Percentiles rank a stretch among this genome's conserved stretches.
phyloP scores from a whole-genome alignment of 1,284 basidiomycete species.

The Cryptococcus sp. region DNA sequence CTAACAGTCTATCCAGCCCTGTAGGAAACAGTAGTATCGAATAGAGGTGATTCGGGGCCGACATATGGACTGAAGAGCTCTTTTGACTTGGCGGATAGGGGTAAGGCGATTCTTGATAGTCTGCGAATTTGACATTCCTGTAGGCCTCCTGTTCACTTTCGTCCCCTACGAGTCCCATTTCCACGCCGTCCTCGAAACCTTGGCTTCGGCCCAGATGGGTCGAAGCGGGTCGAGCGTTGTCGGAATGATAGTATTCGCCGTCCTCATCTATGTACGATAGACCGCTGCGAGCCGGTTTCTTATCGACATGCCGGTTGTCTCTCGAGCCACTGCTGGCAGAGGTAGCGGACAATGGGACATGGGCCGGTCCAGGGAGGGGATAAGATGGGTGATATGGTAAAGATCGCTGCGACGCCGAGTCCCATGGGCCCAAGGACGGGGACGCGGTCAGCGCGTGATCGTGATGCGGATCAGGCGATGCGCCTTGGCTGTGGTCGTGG shows the following conservation, averaged over 20 bases:
- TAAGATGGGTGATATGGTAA: slow-evolving; percentile 10
- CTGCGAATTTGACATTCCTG: slow-evolving; percentile 20
- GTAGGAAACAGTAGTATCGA: slow-evolving; percentile 37
- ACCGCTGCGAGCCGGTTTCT: slow-evolving; percentile 32
- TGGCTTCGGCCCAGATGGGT: slow-evolving; percentile 1
- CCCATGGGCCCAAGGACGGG: slow-evolving; percentile 43
- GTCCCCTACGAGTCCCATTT: slow-evolving; percentile 24
- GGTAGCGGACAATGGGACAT: slow-evolving; percentile 3
- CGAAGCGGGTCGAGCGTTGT: slow-evolving; percentile 27
- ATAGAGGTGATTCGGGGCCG: slow-evolving; percentile 18
- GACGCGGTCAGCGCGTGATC: slow-evolving; percentile 9
- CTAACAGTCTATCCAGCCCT: slow-evolving; percentile 39
- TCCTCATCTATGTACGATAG: slow-evolving; percentile 44
- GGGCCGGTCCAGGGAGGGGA: slow-evolving; percentile 4
- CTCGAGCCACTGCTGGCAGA: slow-evolving; percentile 6
- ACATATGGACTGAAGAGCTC: slow-evolving; percentile 1
- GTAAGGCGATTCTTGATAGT: slow-evolving; percentile 32
- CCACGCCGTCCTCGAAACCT: slow-evolving; percentile 18
- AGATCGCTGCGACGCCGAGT: slow-evolving; percentile 41
- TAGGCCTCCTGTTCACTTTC: slow-evolving; percentile 8
- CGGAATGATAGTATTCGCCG: slow-evolving; percentile 34
- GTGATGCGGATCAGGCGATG: slow-evolving; percentile 2
- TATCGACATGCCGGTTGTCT: slow-evolving; percentile 13
- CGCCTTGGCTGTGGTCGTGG: neutral
- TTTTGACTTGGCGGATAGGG: slow-evolving; percentile 19